A percentile compares a stretch with the other conserved stretches of the same genome.
Evolutionary conservation across 2,329 filamentous ascomycete species (phyloP).

Genomic region (Lasiodiplodia gonubiensis): DNA sequence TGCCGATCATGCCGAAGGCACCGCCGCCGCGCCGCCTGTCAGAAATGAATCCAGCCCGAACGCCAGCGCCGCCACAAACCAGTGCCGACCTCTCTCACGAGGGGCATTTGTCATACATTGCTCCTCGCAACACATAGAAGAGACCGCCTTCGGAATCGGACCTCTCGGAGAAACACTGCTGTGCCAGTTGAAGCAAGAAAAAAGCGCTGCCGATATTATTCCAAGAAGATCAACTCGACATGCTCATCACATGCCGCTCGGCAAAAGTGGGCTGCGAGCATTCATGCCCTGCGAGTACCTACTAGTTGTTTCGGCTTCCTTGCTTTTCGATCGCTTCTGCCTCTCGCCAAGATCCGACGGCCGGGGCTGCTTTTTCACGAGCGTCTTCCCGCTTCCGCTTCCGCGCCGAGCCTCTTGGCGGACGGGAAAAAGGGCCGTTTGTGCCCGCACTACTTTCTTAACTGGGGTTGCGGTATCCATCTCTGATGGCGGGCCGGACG

Average conservation of each 20-base stretch:
- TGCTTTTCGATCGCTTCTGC: not conserved
- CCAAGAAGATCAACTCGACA: not conserved
- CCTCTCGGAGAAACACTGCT: not conserved
- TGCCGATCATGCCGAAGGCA: conserved; percentile 23
- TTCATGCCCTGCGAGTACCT: not conserved
- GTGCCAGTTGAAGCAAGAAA: not conserved
- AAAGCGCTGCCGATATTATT: not conserved
- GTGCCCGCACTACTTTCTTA: not conserved
- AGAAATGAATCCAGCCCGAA: not conserved
- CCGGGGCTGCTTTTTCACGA: not conserved
- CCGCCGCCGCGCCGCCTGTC: conserved; percentile 8
- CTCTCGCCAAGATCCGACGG: not conserved
- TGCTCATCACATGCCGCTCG: not conserved
- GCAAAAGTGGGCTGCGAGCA: not conserved
- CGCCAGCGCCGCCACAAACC: conserved; percentile 1
- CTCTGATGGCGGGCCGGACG: not conserved
- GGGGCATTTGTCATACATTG: not conserved
- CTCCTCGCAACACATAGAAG: not conserved
- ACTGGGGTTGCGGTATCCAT: not conserved
- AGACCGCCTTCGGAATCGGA: not conserved
- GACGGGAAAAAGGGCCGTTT: not conserved
- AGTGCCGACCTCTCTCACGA: not conserved
- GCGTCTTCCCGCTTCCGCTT: not conserved
- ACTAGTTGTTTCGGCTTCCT: not conserved
- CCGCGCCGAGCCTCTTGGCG: conserved; percentile 6